Conservation (phyloP, 2,329 filamentous ascomycete genomes). For the Fusarium mundagurra region DNA sequence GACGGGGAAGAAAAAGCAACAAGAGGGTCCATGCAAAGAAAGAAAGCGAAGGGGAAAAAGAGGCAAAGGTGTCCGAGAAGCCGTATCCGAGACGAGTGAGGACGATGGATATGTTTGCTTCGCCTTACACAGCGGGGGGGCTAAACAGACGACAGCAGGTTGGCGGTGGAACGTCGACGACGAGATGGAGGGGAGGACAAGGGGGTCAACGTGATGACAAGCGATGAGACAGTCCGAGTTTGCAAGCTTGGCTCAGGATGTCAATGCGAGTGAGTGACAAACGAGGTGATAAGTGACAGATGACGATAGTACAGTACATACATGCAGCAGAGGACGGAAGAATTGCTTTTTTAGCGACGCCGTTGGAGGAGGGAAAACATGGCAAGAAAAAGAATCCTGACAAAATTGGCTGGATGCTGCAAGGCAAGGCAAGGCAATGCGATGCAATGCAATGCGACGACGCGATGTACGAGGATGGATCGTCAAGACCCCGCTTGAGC, state of each 20-base stretch:
- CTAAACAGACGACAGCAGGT: conserved; percentile 41
- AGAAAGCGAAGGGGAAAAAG: background rate
- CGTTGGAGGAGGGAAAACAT: conserved; percentile 2
- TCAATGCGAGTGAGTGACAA: conserved; percentile 1
- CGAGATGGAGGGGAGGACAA: conserved; percentile 41
- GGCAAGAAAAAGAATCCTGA: conserved; percentile 1
- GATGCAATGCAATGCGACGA: background rate
- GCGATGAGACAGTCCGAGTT: conserved; percentile 35
- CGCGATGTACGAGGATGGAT: conserved; percentile 24
- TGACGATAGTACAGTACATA: background rate
- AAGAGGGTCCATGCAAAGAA: conserved; percentile 6
- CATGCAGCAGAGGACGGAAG: background rate
- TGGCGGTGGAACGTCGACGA: conserved; percentile 39
- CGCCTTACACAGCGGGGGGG: conserved; percentile 41
- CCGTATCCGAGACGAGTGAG: conserved; percentile 29
- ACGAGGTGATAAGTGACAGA: conserved; percentile 5
- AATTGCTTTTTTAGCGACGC: conserved; percentile 29
- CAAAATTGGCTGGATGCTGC: conserved; percentile 4
- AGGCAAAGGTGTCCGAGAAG: conserved; percentile 11
- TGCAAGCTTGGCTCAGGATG: conserved; percentile 10
- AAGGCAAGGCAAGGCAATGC: background rate
- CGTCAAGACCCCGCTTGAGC: conserved; percentile 25
- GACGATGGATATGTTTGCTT: conserved; percentile 43
- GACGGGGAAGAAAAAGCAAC: conserved; percentile 9
- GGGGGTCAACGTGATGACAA: conserved; percentile 36